Percentiles rank a stretch among this genome's conserved stretches.
Evolutionary conservation across 2,329 filamentous ascomycete species (phyloP).

Genomic region (Graphiopsis chlorocephala): DNA sequence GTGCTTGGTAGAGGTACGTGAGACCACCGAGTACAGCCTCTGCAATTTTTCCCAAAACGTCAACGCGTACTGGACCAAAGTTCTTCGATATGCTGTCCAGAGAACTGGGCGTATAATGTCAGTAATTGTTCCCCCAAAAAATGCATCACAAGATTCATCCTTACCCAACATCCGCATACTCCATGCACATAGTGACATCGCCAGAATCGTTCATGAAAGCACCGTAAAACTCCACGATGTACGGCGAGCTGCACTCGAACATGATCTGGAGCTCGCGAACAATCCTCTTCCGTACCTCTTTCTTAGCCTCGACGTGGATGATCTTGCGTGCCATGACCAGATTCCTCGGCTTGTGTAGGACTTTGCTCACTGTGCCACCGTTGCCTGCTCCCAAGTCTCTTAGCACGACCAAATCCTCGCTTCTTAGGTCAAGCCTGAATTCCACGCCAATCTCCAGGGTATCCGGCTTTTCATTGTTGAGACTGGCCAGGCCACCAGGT

Average conservation of each 20-base stretch:
- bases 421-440: slow-evolving; percentile 87
- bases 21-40: slow-evolving; percentile 91
- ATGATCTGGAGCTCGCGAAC: slow-evolving; percentile 97
- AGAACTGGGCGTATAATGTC: slow-evolving; percentile 56
- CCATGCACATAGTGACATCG: slow-evolving; percentile 99
- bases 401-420: slow-evolving; percentile 86
- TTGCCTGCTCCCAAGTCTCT: slow-evolving; percentile 96
- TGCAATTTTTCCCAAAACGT: slow-evolving; percentile 95
- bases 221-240: slow-evolving; percentile 97
- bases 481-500: slow-evolving; percentile 58
- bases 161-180: slow-evolving; percentile 99
- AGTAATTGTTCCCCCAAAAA: neutral
- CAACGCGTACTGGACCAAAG: slow-evolving; percentile 91
- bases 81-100: slow-evolving; percentile 91
- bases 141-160: slow-evolving; percentile 35
- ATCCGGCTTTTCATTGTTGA: slow-evolving; percentile 58
- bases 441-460: slow-evolving; percentile 95
- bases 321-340: slow-evolving; percentile 99
- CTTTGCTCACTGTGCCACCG: slow-evolving; percentile 97
- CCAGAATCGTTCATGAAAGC: slow-evolving; percentile 95
- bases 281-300: slow-evolving; percentile 94
- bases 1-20: slow-evolving; percentile 90
- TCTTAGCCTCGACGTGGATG: slow-evolving; percentile 97
- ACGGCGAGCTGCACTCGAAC: slow-evolving; percentile 94
- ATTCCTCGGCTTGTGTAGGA: slow-evolving; percentile 89